Evolutionary conservation across 2,329 filamentous ascomycete genomes (phyloP).

Genomic region (Fusarium sp.): DNA sequence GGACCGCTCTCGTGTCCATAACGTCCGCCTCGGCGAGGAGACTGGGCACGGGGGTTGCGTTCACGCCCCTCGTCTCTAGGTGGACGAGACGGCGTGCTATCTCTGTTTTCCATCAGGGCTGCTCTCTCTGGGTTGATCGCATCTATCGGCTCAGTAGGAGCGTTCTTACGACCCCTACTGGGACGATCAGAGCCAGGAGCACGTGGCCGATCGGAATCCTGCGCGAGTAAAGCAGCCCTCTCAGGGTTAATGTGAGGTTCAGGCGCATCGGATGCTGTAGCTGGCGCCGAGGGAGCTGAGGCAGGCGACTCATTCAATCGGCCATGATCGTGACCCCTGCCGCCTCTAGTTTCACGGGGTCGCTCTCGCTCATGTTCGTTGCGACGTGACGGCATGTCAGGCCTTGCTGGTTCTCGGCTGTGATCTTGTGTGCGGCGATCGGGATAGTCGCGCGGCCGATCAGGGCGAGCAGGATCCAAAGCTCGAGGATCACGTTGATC

Average conservation of each 20-base stretch:
- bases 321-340: slow-evolving; percentile 49
- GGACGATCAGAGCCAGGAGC: slow-evolving; percentile 51
- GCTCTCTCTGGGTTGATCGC: slow-evolving; percentile 66
- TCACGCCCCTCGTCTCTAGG: slow-evolving; percentile 64
- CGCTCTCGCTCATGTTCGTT: slow-evolving; percentile 62
- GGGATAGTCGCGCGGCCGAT: slow-evolving; percentile 60
- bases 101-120: slow-evolving; percentile 61
- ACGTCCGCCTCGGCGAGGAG: slow-evolving; percentile 62
- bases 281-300: slow-evolving; percentile 46
- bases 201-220: slow-evolving; percentile 52
- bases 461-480: slow-evolving; percentile 59
- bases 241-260: slow-evolving; percentile 71
- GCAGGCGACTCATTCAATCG: slow-evolving; percentile 49
- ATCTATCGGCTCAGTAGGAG: slow-evolving; percentile 52
- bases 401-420: slow-evolving; percentile 43
- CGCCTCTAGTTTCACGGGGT: slow-evolving; percentile 50
- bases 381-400: slow-evolving; percentile 55
- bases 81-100: slow-evolving; percentile 54
- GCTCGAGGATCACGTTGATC: slow-evolving; percentile 56
- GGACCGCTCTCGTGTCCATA: slow-evolving; percentile 50
- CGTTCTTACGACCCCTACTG: slow-evolving; percentile 49
- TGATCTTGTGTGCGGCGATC: slow-evolving; percentile 62
- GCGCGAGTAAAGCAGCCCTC: slow-evolving; percentile 65
- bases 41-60: slow-evolving; percentile 60
- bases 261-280: slow-evolving; percentile 46